Evolutionary conservation across 2,329 filamentous ascomycete genomes (phyloP).

Genomic region (Cryphonectria parasitica): DNA sequence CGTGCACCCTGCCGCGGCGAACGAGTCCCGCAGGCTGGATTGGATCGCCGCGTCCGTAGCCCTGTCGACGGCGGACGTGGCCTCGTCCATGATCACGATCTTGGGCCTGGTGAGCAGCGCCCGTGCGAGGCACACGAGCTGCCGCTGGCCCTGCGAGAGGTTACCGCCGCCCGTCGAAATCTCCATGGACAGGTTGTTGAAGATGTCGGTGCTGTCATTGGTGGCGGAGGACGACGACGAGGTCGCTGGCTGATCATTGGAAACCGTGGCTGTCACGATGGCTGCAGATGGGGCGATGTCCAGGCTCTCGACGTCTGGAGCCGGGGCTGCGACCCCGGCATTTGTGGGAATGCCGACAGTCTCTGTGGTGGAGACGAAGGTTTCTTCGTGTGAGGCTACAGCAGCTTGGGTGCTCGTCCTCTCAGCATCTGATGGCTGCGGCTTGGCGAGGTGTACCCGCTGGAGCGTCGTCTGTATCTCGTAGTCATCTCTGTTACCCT

Average conservation of each 20-base stretch:
- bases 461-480: constrained; percentile 63
- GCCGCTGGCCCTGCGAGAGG: constrained; percentile 52
- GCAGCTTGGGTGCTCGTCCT: constrained; percentile 33
- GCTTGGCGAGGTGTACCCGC: constrained; percentile 61
- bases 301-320: constrained; percentile 11
- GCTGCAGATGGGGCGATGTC: constrained; percentile 16
- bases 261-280: constrained; percentile 16
- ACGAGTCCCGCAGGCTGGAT: constrained; percentile 52
- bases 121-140: constrained; percentile 53
- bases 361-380: constrained; percentile 29
- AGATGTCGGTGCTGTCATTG: constrained; percentile 34
- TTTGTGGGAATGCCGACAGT: constrained; percentile 14
- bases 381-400: constrained; percentile 30
- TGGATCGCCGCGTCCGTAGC: constrained; percentile 63
- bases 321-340: constrained; percentile 8
- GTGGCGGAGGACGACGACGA: not conserved
- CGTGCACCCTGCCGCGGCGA: constrained; percentile 56
- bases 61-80: constrained; percentile 56
- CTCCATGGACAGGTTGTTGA: constrained; percentile 39
- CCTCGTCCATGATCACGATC: constrained; percentile 48
- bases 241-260: constrained; percentile 7
- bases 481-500: constrained; percentile 63
- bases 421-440: constrained; percentile 45
- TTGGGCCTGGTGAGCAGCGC: constrained; percentile 47
- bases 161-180: constrained; percentile 40